These are phyloP conservation scores for Physcomitrellopsis africana DNA, from an alignment of 225 moss, liverwort and hornwort species.

Conservation along the genomic window DNA sequence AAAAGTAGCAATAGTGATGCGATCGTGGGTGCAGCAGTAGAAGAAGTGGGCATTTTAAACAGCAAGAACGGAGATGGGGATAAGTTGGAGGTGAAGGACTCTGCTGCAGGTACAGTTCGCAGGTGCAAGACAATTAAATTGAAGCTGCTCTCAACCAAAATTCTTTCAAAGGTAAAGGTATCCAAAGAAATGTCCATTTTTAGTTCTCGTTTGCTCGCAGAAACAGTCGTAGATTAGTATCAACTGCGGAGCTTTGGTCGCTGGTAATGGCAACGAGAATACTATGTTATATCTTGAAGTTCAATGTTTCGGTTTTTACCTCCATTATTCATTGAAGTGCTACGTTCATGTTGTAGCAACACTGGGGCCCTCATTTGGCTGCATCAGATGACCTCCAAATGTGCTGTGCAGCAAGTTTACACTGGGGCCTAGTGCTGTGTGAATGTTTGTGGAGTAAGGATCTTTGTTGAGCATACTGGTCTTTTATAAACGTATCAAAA, in stretches of 20 bases:
- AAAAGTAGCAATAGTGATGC: constrained; percentile 27
- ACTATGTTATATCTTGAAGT: no score
- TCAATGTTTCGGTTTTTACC: background rate
- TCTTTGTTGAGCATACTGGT: constrained; percentile 33
- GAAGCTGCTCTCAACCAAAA: constrained; percentile 51
- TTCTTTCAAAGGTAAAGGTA: constrained; percentile 37
- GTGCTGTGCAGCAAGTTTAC: background rate
- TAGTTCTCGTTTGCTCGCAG: background rate
- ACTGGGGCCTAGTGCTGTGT: background rate
- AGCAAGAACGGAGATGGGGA: constrained; percentile 20
- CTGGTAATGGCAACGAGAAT: no score
- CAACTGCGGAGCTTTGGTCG: background rate
- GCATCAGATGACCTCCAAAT: background rate
- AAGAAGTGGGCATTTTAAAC: background rate
- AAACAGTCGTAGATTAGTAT: background rate
- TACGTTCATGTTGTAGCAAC: background rate
- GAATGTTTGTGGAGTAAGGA: constrained; percentile 13
- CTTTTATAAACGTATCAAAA: constrained; percentile 41
- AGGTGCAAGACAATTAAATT: constrained; percentile 45
- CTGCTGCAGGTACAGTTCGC: constrained; percentile 16
- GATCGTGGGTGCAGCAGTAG: constrained; percentile 25
- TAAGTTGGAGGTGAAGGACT: constrained; percentile 21
- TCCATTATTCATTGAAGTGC: background rate
- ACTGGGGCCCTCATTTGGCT: constrained; percentile 2
- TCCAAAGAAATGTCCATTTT: background rate